phyloP scores from a whole-genome alignment of 23 red algal genomes.

The Gracilariopsis chorda region DNA sequence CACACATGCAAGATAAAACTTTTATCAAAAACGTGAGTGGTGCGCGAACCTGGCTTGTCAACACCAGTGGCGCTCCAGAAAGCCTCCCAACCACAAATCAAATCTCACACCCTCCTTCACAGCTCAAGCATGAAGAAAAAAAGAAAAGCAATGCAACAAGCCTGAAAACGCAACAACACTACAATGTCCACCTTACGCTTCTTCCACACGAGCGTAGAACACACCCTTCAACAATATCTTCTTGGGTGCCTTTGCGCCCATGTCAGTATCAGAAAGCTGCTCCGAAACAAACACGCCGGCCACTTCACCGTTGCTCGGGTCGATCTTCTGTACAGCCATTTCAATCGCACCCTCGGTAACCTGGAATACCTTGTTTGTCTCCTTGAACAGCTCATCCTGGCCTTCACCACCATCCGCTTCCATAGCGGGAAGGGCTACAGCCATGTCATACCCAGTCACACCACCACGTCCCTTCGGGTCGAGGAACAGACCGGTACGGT shows the following conservation, averaged over 20 bases:
- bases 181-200: slow-evolving; percentile 19
- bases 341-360: slow-evolving; percentile 93
- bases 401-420: slow-evolving; percentile 96
- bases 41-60: background rate
- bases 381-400: slow-evolving; percentile 87
- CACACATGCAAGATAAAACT: slow-evolving; percentile 11
- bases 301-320: slow-evolving; percentile 84
- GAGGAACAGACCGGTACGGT: slow-evolving; percentile 95
- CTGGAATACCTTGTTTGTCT: slow-evolving; percentile 99
- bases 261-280: slow-evolving; percentile 98
- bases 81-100: no score
- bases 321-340: slow-evolving; percentile 97
- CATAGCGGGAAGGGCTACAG: slow-evolving; percentile 89
- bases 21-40: background rate
- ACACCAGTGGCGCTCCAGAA: background rate
- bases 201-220: slow-evolving; percentile 94
- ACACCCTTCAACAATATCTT: slow-evolving; percentile 97
- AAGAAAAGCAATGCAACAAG: background rate
- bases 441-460: slow-evolving; percentile 97
- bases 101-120: no score
- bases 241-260: slow-evolving; percentile 98
- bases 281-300: slow-evolving; percentile 97
- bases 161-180: background rate
- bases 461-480: slow-evolving; percentile 99
- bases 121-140: background rate